Evolutionary conservation across 495 filamentous ascomycete genomes (phyloP).

Genomic region (Melanomma pulvis-pyrius): DNA sequence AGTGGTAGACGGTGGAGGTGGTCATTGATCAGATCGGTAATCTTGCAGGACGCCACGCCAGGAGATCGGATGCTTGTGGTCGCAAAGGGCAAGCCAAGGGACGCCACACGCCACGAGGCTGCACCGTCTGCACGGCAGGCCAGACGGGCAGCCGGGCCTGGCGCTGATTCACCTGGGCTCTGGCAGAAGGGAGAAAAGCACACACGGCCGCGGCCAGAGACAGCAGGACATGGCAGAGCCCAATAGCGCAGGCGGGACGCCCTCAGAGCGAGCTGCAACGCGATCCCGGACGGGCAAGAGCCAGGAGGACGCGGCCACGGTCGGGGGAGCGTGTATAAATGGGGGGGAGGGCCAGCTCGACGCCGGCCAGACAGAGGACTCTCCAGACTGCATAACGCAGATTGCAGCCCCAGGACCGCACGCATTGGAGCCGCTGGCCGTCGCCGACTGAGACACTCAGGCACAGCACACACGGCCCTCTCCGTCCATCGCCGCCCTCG

Average conservation of each 20-base stretch:
- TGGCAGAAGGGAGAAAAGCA: slow-evolving; percentile 27
- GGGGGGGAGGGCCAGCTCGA: slow-evolving; percentile 24
- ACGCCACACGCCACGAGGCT: slow-evolving; percentile 15
- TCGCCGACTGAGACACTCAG: slow-evolving; percentile 24
- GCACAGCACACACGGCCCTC: not conserved
- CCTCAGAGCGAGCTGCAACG: slow-evolving; percentile 27
- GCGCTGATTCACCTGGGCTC: slow-evolving; percentile 27
- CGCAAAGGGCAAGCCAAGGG: not conserved
- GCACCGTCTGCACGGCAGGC: not conserved
- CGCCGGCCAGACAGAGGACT: not conserved
- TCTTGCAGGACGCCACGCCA: slow-evolving; percentile 24
- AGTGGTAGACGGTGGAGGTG: not conserved
- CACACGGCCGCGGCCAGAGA: slow-evolving; percentile 24
- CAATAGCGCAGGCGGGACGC: slow-evolving; percentile 35
- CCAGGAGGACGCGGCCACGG: slow-evolving; percentile 4
- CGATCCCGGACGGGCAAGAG: slow-evolving; percentile 35
- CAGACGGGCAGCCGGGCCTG: slow-evolving; percentile 1
- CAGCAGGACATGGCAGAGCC: slow-evolving; percentile 26
- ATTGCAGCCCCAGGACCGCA: slow-evolving; percentile 16
- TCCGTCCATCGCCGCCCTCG: too few relatives aligned
- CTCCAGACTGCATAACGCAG: slow-evolving; percentile 22
- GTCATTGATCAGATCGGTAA: slow-evolving; percentile 32
- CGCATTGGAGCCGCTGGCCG: slow-evolving; percentile 18
- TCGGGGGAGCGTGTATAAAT: slow-evolving; percentile 34
- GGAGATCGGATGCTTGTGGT: slow-evolving; percentile 6